Base-by-base conservation (phyloP, 129 eudicot genomes). In the Flaveria linearis region DNA sequence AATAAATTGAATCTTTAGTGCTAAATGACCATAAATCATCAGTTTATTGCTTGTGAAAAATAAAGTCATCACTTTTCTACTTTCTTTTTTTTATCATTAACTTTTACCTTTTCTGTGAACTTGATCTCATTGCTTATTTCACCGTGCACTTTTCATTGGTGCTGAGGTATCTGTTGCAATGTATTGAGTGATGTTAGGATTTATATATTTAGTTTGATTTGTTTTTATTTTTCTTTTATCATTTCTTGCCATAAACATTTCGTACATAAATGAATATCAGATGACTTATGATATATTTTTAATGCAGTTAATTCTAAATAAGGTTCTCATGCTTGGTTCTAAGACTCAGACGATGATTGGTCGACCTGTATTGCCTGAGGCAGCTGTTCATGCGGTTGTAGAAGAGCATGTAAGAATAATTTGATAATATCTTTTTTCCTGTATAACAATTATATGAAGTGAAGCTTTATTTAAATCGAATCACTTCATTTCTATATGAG, bases 261-360 rank as follows among this genome's bases (percentile, higher is more conserved):
- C 36, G 26, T 28, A n/a, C 33, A 14, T 58, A 2, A 26, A 25
- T 66, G 58, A 33, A 42, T 33, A 47, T 69, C 69, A 18, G 57
- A 33, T 65, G 73, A 65, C 76, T 41, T 22, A 47, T n/a, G 23
- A 2, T 10, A 11, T 56, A 9, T 62, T 69, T 76, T 53, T 36
- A 36, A 68, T 85, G 89, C 96, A 94, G 99, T 25, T 94, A 76
- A 79, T 89, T 77, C 83, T 94, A 55, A 91, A 94, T 76, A 94
- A 86, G 86, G 97, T 94, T 76, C 86, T 94, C 77, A 85, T 94
- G 97, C 85, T 91, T 23, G 99, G 99, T 64, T 94, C 99, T 39
- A 57, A 64, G 62, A 85, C 93, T 74, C 97, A 91, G 80, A 94
- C 98, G 49, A 88, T 94, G 65, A 91, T 94, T 73, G 98, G 98